Conservation (phyloP, 345 rosid species). For the Capsella bursapastoris region DNA sequence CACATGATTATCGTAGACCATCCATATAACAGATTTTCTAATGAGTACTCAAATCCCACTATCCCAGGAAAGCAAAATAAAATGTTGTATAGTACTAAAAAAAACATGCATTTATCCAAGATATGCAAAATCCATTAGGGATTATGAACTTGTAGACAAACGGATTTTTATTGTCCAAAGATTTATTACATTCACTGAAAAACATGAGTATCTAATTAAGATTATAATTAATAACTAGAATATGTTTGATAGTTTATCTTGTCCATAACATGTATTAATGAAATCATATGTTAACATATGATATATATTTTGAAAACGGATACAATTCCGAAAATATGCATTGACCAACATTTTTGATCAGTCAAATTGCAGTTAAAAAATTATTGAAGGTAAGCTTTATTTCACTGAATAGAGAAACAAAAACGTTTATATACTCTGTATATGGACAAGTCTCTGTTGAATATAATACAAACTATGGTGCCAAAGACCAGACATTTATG, state of each 20-base stretch:
- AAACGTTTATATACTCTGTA: conserved; percentile 27
- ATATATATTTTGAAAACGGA: not conserved
- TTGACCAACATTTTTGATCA: not conserved
- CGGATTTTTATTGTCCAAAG: not conserved
- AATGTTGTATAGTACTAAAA: not conserved
- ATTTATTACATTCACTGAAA: not conserved
- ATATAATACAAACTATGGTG: conserved; percentile 10
- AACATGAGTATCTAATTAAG: not conserved
- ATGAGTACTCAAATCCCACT: conserved; percentile 17
- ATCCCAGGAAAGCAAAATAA: not conserved
- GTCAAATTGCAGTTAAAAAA: conserved; percentile 30
- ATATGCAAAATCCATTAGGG: conserved; percentile 28
- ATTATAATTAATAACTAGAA: too few species aligned
- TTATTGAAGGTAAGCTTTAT: conserved; percentile 11
- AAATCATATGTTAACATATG: not conserved
- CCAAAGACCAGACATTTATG: conserved; percentile 34
- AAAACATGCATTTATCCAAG: conserved; percentile 35
- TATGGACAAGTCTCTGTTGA: conserved; percentile 33
- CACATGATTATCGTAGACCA: conserved; percentile 38
- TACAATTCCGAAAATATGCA: conserved; percentile 5
- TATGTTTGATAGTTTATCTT: too few species aligned
- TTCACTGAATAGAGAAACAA: not conserved
- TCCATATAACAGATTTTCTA: not conserved
- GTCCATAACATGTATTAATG: too few species aligned
- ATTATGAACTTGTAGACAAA: not conserved